Base-by-base conservation (phyloP, 129 eudicot species). In the Artemisia tridentata region DNA sequence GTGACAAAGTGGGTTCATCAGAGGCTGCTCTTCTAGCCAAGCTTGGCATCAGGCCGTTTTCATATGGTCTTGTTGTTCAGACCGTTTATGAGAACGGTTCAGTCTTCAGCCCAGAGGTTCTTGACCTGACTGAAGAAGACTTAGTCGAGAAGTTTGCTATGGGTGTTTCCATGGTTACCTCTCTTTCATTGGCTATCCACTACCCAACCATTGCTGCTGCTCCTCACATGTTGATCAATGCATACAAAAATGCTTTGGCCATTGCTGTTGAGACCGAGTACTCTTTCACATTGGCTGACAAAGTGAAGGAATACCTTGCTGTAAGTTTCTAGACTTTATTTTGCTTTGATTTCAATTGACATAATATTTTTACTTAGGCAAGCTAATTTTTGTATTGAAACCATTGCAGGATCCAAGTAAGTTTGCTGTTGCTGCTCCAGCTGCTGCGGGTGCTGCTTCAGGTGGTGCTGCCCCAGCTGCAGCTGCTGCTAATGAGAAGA, bases 1-100 rank as follows among this genome's bases (percentile, higher is more conserved):
- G 96, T 48, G 96, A 91, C 59, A 91, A 91, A 79, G 97, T 91
- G 38, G 97, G 97, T 12, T 91, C 97, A 3, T 91, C 96, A 7
- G 96, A 91, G 79, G 93, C 97, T 75, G 93, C 96, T 15, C 80
- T 91, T 67, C 83, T 91, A 3, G 82, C 97, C 4, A 91, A 91
- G 17, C 96, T 91, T 50, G 96, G 92, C 1, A 91, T 91, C 65
- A 83, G 97, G 85, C 97, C 97, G 0, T 88, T 88, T 57, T 88
- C 96, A n/a, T 91, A 91, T 31, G 97, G 97, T 50, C 85, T 91
- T 4, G 84, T 81, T 5, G 87, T 88, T 55, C 31, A 50, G 7
- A 64, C 85, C 4, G 96, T 82, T 2, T 91, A 88, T 49, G 97
- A 91, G 53, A 84, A 83, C 7, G 97, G 97, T 3, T 83, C 97